phyloP scores from a whole-genome alignment of 2,329 filamentous ascomycete species.

The Venturia asperata region DNA sequence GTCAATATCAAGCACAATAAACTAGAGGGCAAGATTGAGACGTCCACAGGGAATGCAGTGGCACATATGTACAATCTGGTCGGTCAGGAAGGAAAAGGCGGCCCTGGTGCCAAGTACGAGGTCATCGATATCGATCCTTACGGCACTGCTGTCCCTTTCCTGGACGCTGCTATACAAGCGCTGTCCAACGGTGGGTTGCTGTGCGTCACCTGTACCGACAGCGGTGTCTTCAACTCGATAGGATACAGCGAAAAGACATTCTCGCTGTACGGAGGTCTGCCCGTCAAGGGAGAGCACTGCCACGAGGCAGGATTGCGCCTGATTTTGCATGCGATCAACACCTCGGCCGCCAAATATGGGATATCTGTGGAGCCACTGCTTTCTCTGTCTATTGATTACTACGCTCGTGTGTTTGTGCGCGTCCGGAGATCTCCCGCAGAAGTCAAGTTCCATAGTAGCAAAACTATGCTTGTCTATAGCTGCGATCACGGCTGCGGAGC shows the following conservation, averaged over 20 bases:
- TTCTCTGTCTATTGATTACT: conserved; percentile 93
- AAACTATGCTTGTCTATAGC: conserved; percentile 87
- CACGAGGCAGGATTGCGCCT: conserved; percentile 87
- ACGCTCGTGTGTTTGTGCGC: conserved; percentile 80
- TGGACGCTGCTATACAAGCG: conserved; percentile 83
- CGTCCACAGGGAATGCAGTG: conserved; percentile 75
- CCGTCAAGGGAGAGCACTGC: conserved; percentile 74
- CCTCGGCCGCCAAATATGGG: conserved; percentile 76
- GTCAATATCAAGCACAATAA: conserved; percentile 80
- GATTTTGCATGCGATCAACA: conserved; percentile 74
- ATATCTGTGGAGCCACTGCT: conserved; percentile 83
- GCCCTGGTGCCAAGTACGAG: conserved; percentile 57
- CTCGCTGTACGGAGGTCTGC: conserved; percentile 85
- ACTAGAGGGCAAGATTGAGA: conserved; percentile 61
- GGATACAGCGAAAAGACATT: conserved; percentile 93
- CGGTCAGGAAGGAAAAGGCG: conserved; percentile 38
- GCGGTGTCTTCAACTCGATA: conserved; percentile 87
- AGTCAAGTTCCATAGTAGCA: conserved; percentile 84
- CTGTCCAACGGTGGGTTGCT: conserved; percentile 83
- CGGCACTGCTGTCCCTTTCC: conserved; percentile 83
- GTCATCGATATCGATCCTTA: conserved; percentile 97
- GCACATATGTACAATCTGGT: conserved; percentile 80
- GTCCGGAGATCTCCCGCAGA: conserved; percentile 71
- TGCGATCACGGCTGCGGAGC: conserved; percentile 89
- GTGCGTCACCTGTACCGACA: conserved; percentile 94